phyloP scores from a whole-genome alignment of 768 basidiomycete species.

The Lactifluus subvellereus region DNA sequence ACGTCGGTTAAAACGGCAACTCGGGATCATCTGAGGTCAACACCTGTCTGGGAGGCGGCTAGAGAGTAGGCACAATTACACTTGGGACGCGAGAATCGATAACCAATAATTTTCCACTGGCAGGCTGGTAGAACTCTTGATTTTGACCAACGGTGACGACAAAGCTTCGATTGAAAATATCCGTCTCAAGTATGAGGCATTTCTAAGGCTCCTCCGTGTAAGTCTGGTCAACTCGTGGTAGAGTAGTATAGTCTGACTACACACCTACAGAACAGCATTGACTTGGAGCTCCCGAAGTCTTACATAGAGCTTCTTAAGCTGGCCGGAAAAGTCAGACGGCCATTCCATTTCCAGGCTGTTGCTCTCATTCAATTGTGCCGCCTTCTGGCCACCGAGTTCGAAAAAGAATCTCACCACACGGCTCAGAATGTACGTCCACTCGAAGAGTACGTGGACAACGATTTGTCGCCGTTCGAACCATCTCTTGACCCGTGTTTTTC shows the following conservation, averaged over 20 bases:
- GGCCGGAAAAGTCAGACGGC: constrained; percentile 16
- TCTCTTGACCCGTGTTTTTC: background rate
- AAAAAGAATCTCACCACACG: background rate
- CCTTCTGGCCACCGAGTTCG: constrained; percentile 9
- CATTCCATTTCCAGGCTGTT: constrained; percentile 18
- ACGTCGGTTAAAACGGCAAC: background rate
- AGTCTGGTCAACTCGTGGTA: background rate
- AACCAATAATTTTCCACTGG: background rate
- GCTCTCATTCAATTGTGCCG: constrained; percentile 17
- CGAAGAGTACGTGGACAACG: constrained; percentile 13
- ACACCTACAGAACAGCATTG: constrained; percentile 7
- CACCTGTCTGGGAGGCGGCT: background rate
- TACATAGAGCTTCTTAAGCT: constrained; percentile 18
- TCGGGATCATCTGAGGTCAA: constrained; percentile 11
- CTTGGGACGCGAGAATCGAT: background rate
- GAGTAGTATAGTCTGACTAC: constrained; percentile 5
- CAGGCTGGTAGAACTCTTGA: constrained; percentile 11
- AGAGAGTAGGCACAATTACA: constrained; percentile 2
- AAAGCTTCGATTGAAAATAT: background rate
- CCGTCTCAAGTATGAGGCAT: constrained; percentile 11
- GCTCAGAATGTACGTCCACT: constrained; percentile 3
- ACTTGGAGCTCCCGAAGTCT: constrained; percentile 5
- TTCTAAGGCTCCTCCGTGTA: background rate
- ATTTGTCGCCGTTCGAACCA: background rate
- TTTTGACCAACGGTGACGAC: constrained; percentile 1